These are phyloP conservation scores for Gossypium raimondii DNA, from an alignment of 345 rosid genomes.

Conservation along the genomic window DNA sequence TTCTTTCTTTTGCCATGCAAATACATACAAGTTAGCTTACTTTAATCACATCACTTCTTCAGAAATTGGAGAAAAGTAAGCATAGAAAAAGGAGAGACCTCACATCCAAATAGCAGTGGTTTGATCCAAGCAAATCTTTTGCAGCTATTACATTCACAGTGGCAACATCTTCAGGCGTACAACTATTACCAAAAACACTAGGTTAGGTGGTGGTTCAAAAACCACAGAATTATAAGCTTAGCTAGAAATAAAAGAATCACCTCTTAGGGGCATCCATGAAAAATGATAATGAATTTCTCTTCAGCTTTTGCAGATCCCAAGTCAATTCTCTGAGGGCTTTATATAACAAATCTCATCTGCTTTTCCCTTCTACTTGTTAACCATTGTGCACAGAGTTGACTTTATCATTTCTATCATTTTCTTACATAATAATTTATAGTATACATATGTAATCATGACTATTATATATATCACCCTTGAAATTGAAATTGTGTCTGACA, in stretches of 20 bases:
- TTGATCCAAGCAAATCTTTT: conserved; percentile 40
- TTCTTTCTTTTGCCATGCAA: no score
- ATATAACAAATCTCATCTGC: neutral
- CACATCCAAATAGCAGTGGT: conserved; percentile 43
- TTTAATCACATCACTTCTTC: no score
- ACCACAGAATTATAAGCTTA: neutral
- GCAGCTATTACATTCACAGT: conserved; percentile 38
- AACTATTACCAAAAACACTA: neutral
- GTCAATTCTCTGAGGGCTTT: neutral
- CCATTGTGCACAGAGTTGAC: neutral
- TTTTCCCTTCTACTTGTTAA: neutral
- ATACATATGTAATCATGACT: neutral
- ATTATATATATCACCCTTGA: no score
- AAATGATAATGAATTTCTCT: neutral
- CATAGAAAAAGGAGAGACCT: conserved; percentile 24
- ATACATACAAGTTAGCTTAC: no score
- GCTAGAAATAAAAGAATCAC: neutral
- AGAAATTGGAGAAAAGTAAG: neutral
- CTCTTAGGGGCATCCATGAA: conserved; percentile 16
- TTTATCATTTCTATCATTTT: neutral
- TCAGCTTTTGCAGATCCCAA: neutral
- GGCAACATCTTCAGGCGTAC: conserved; percentile 42
- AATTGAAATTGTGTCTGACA: no score
- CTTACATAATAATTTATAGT: neutral
- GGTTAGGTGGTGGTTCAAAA: neutral